Conservation (phyloP, 2,329 filamentous ascomycete species). For the Clonostachys byssicola region DNA sequence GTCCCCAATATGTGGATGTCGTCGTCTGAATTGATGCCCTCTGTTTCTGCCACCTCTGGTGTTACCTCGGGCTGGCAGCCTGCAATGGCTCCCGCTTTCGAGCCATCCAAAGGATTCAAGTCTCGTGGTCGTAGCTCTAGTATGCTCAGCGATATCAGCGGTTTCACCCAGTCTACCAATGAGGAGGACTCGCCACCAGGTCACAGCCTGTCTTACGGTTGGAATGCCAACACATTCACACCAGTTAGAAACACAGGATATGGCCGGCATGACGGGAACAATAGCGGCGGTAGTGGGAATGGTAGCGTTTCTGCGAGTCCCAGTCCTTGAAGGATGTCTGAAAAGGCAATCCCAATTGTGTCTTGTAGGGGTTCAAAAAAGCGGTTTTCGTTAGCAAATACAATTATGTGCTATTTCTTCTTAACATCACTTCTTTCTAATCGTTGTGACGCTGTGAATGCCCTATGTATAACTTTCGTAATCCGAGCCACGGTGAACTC, state of each 20-base stretch:
- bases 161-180: constrained; percentile 59
- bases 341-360: background rate
- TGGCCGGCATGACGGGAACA: background rate
- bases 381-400: background rate
- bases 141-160: constrained; percentile 65
- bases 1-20: constrained; percentile 29
- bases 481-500: background rate
- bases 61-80: constrained; percentile 25
- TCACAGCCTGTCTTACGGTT: no score
- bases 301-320: background rate
- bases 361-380: background rate
- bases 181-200: constrained; percentile 28
- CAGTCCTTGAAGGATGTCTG: background rate
- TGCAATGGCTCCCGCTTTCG: constrained; percentile 27
- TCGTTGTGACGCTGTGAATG: no score
- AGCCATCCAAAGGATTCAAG: constrained; percentile 27
- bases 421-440: no score
- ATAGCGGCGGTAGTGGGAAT: background rate
- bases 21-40: constrained; percentile 22
- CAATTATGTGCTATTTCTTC: no score
- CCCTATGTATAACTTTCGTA: no score
- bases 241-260: no score
- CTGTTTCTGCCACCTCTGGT: constrained; percentile 20
- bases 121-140: constrained; percentile 57
- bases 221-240: no score